phyloP scores from a whole-genome alignment of 306 rosid genomes.

The Casuarina cunninghamiana region DNA sequence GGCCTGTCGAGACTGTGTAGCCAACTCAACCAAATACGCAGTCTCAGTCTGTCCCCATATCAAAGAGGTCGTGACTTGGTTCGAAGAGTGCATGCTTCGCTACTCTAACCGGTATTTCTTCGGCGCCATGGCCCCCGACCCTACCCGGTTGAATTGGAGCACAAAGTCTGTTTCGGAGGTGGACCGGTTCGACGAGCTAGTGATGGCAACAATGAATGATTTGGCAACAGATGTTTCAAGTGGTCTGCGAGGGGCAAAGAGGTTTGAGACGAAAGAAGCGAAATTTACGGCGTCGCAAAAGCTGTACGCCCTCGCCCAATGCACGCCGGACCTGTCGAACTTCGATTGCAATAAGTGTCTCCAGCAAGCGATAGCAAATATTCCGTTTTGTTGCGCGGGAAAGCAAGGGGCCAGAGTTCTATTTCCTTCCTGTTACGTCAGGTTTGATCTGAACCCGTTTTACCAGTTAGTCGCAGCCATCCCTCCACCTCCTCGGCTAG shows the following conservation, averaged over 20 bases:
- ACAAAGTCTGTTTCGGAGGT: background rate
- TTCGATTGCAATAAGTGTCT: constrained; percentile 24
- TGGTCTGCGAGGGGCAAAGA: constrained; percentile 9
- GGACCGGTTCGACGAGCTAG: background rate
- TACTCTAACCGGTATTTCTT: constrained; percentile 38
- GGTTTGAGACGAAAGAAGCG: constrained; percentile 28
- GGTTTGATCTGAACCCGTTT: constrained; percentile 2
- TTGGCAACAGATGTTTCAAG: constrained; percentile 11
- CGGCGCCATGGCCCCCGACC: constrained; percentile 1
- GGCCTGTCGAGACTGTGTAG: constrained; percentile 44
- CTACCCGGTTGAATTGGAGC: rapidly evolving
- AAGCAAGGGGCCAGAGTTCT: constrained; percentile 9
- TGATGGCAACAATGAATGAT: constrained; percentile 2
- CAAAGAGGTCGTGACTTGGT: constrained; percentile 43
- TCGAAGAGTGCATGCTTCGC: constrained; percentile 44
- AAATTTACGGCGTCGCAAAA: constrained; percentile 11
- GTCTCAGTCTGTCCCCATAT: constrained; percentile 20
- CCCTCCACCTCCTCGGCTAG: no score
- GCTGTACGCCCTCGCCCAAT: constrained; percentile 34
- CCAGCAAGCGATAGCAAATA: background rate
- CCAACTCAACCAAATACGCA: constrained; percentile 27
- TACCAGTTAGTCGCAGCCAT: background rate
- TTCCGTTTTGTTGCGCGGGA: constrained; percentile 16
- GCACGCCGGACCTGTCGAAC: constrained; percentile 32
- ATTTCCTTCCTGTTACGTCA: constrained; percentile 16